A percentile compares a stretch with the other conserved stretches of the same genome.
Evolutionary conservation across 768 basidiomycete genomes (phyloP).

Genomic region (Rhizopogon salebrosus): DNA sequence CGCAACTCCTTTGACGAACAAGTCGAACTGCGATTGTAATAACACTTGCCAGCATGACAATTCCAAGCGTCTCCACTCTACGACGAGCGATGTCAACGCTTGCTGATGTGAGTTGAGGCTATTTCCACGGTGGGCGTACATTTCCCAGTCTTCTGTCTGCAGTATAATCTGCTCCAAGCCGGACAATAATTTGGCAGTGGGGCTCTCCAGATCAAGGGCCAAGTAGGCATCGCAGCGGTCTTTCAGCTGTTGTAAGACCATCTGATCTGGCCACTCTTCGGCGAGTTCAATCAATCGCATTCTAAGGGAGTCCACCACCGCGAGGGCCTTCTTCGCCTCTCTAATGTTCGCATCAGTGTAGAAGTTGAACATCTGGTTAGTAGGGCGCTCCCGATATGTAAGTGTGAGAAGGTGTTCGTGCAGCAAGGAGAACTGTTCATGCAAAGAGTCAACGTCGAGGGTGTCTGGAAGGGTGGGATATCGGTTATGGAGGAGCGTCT

Average conservation of each 20-base stretch:
- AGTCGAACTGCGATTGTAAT: slow-evolving; percentile 61
- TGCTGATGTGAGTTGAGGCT: slow-evolving; percentile 66
- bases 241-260: slow-evolving; percentile 85
- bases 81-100: slow-evolving; percentile 63
- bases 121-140: slow-evolving; percentile 89
- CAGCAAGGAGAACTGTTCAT: slow-evolving; percentile 49
- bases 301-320: slow-evolving; percentile 46
- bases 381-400: slow-evolving; percentile 12
- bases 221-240: slow-evolving; percentile 67
- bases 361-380: slow-evolving; percentile 54
- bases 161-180: slow-evolving; percentile 80
- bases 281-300: slow-evolving; percentile 51
- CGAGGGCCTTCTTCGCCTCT: slow-evolving; percentile 60
- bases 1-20: slow-evolving; percentile 40
- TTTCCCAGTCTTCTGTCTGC: slow-evolving; percentile 95
- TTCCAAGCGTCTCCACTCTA: slow-evolving; percentile 89
- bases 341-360: slow-evolving; percentile 73
- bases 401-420: slow-evolving; percentile 34
- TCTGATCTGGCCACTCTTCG: slow-evolving; percentile 93
- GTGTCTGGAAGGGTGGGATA: slow-evolving; percentile 29
- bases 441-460: slow-evolving; percentile 48
- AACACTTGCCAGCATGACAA: slow-evolving; percentile 82
- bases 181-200: slow-evolving; percentile 78
- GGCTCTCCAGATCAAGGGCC: slow-evolving; percentile 53
- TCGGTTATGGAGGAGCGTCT: slow-evolving; percentile 26